phyloP scores from a whole-genome alignment of 495 filamentous ascomycete species.

The Annulohypoxylon moriforme region DNA sequence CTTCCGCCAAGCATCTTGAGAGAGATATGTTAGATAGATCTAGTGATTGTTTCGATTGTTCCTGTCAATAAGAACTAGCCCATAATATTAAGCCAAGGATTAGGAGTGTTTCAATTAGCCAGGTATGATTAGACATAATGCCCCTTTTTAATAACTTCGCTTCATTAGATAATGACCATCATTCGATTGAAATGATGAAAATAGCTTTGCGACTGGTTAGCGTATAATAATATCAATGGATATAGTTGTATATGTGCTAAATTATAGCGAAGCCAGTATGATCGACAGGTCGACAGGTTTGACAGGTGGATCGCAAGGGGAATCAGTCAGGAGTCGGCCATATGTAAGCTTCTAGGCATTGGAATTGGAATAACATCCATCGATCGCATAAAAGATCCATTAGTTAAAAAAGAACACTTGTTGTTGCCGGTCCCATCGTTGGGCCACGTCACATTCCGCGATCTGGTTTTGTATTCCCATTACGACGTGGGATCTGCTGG shows the following conservation, averaged over 20 bases:
- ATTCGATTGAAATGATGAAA: not conserved
- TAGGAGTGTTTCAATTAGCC: not conserved
- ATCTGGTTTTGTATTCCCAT: constrained; percentile 27
- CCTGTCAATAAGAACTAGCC: not conserved
- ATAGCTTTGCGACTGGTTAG: not conserved
- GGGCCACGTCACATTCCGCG: constrained; percentile 30
- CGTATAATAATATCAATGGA: not conserved
- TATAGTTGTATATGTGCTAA: not conserved
- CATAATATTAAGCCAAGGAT: not conserved
- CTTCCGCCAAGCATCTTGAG: not conserved
- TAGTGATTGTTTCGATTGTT: not conserved
- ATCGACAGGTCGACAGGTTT: constrained; percentile 30
- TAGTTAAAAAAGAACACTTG: not conserved
- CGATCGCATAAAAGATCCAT: constrained; percentile 1
- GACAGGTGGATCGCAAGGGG: constrained; percentile 24
- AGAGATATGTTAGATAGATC: not conserved
- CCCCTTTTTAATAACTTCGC: not conserved
- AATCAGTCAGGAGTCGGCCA: constrained; percentile 16
- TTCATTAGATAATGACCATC: not conserved
- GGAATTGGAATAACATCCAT: not conserved
- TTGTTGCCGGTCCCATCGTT: constrained; percentile 11
- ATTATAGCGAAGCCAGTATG: constrained; percentile 14
- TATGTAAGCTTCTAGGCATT: not conserved
- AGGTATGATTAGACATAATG: not conserved
- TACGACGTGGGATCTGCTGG: constrained; percentile 17